A percentile compares a stretch with the other conserved stretches of the same genome.
Conservation (phyloP, 1,284 basidiomycete species). For the Bjerkandera adusta region DNA sequence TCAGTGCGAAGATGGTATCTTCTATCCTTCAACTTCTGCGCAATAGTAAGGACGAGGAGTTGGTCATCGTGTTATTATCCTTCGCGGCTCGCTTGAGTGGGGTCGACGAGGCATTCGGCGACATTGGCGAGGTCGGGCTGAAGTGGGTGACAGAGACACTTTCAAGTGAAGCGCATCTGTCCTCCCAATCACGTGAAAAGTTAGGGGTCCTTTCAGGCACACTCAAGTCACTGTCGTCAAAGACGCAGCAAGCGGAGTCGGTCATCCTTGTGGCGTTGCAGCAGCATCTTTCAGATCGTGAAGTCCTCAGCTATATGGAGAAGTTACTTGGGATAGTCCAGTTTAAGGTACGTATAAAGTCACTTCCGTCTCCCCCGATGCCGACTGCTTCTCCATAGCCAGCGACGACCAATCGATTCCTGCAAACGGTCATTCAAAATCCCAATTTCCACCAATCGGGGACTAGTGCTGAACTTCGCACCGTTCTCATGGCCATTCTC, state of each 20-base stretch:
- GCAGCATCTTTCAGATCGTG: constrained; percentile 46
- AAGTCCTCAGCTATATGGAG: constrained; percentile 49
- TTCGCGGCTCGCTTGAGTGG: too few relatives aligned
- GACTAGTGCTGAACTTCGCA: constrained; percentile 33
- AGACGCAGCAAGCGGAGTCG: constrained; percentile 70
- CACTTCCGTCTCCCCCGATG: not conserved
- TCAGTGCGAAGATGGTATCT: too few relatives aligned
- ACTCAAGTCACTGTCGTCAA: constrained; percentile 36
- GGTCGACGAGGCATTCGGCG: too few relatives aligned
- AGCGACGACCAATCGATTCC: constrained; percentile 57
- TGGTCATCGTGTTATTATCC: too few relatives aligned
- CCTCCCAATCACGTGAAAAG: not conserved
- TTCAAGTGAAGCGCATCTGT: not conserved
- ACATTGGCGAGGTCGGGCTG: too few relatives aligned
- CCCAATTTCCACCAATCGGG: constrained; percentile 55
- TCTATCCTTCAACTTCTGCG: too few relatives aligned
- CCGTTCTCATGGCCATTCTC: constrained; percentile 53
- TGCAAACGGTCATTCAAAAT: constrained; percentile 65
- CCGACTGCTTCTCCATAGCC: constrained; percentile 38
- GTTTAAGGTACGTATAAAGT: constrained; percentile 54
- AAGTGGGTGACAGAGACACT: constrained; percentile 3
- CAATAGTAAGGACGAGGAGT: too few relatives aligned
- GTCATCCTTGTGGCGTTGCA: constrained; percentile 67
- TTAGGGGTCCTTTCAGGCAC: constrained; percentile 29
- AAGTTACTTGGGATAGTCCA: constrained; percentile 40